Base-by-base conservation (phyloP, 768 basidiomycete genomes). In the Mycena polygramma region DNA sequence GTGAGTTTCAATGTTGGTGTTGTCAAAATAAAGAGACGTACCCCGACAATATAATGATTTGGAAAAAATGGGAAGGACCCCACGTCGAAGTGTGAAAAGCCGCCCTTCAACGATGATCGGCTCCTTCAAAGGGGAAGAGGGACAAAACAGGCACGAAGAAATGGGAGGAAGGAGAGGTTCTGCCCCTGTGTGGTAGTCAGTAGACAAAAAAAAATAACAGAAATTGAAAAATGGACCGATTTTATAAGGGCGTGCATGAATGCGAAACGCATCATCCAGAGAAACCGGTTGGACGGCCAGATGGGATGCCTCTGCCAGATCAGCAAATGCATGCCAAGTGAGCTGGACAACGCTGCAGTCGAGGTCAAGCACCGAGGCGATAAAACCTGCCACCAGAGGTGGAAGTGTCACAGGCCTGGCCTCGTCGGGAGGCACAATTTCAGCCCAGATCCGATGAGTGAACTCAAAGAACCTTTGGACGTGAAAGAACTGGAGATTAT, bases 381-480 rank as follows among this genome's bases (percentile, higher is more conserved):
- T 20, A 37, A 68, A 68, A 17, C 20, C 15, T 11, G 60, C 19
- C 0, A 62, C 22, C 15, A 10, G 14, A 15, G 35, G 14, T 7
- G 59, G 67, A 30, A 68, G 54, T 0, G 6, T 2, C 0, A 30
- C 0, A 0, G 67, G 67, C 2, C 11, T 22, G 2, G 15, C 0
- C 11, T 51, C 26, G 1, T 35, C 36, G 4, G 60, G 59, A 7
- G 24, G 36, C 11, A 63, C 54, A 39, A 68, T 57, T 36, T 68
- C 67, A 2, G 48, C 54, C 67, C 67, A 68, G 6, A 68, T 41
- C 9, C 67, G 13, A n/a, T 5, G 13, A 1, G 48, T 35, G 7
- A 68, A 24, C 5, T 57, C 61, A 5, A 68, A 45, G 41, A 68
- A 68, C 0, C 55, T 13, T 13, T 68, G 67, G 19, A 68, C 49